Evolutionary conservation across 2,329 filamentous ascomycete species (phyloP).

Genomic region (Thermochaetoides dissita): DNA sequence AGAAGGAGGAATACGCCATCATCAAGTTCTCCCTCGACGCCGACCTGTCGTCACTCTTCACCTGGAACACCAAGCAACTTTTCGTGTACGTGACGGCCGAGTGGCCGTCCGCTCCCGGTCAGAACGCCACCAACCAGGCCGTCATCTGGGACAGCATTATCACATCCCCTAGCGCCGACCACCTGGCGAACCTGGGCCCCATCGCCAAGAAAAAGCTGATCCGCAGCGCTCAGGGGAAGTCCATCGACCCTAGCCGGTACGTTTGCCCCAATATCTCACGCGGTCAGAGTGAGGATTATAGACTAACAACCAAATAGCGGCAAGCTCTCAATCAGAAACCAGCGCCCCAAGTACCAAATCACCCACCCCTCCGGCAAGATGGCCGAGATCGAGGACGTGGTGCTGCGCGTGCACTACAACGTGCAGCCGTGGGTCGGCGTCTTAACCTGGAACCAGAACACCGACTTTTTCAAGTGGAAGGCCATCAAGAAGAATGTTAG

Average conservation of each 20-base stretch:
- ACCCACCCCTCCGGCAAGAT: constrained; percentile 75
- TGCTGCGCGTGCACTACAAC: constrained; percentile 79
- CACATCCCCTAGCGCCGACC: constrained; percentile 52
- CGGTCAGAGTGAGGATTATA: neutral
- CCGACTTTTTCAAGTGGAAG: constrained; percentile 49
- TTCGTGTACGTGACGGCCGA: constrained; percentile 91
- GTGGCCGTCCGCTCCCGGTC: constrained; percentile 32
- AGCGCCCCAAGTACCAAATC: constrained; percentile 93
- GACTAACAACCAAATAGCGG: constrained; percentile 35
- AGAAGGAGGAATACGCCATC: constrained; percentile 90
- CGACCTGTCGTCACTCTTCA: constrained; percentile 84
- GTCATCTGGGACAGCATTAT: constrained; percentile 97
- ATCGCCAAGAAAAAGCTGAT: constrained; percentile 47
- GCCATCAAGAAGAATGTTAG: constrained; percentile 50
- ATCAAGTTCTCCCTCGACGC: constrained; percentile 87
- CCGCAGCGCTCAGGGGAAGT: constrained; percentile 45
- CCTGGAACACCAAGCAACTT: constrained; percentile 95
- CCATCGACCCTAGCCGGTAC: constrained; percentile 43
- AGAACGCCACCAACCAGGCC: constrained; percentile 47
- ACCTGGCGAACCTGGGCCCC: constrained; percentile 47
- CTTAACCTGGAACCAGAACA: constrained; percentile 62
- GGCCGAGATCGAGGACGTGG: constrained; percentile 58
- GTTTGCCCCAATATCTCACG: constrained; percentile 6
- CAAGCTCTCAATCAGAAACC: constrained; percentile 62
- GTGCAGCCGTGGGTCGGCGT: constrained; percentile 93